A percentile compares a stretch with the other conserved stretches of the same genome.
These are phyloP conservation scores for Lupinus albus DNA, from an alignment of 306 rosid genomes.

Conservation along the genomic window DNA sequence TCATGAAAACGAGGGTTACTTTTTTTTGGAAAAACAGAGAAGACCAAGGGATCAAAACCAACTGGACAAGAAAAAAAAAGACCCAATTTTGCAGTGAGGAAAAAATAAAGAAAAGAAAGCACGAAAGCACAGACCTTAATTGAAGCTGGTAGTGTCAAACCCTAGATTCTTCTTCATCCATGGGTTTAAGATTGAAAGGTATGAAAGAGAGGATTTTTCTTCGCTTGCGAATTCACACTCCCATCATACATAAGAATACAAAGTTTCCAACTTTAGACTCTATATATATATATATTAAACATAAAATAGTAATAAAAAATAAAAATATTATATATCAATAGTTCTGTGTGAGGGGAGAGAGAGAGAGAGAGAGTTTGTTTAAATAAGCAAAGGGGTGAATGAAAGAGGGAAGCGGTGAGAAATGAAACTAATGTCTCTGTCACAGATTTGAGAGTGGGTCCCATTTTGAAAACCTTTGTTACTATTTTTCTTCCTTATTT, in stretches of 20 bases:
- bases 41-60: slow-evolving; percentile 44
- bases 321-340: not conserved
- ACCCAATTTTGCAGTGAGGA: slow-evolving; percentile 38
- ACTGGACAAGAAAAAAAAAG: slow-evolving; percentile 31
- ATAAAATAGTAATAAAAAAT: not conserved
- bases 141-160: slow-evolving; percentile 64
- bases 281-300: not conserved
- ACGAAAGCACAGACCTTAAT: slow-evolving; percentile 68
- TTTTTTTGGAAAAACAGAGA: slow-evolving; percentile 23
- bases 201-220: slow-evolving; percentile 71
- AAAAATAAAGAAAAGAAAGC: slow-evolving; percentile 15
- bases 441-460: slow-evolving; percentile 79
- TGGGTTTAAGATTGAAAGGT: slow-evolving; percentile 66
- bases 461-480: slow-evolving; percentile 76
- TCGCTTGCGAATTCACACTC: slow-evolving; percentile 71
- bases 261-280: slow-evolving; percentile 57
- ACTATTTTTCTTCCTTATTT: slow-evolving; percentile 44
- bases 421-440: slow-evolving; percentile 76
- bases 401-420: slow-evolving; percentile 40
- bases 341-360: slow-evolving; percentile 28
- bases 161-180: slow-evolving; percentile 82
- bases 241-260: slow-evolving; percentile 57
- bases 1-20: not conserved
- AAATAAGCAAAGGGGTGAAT: slow-evolving; percentile 49
- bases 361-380: slow-evolving; percentile 41